These are phyloP conservation scores for Quercus tomentella DNA, from an alignment of 331 rosid genomes.

Conservation along the genomic window DNA sequence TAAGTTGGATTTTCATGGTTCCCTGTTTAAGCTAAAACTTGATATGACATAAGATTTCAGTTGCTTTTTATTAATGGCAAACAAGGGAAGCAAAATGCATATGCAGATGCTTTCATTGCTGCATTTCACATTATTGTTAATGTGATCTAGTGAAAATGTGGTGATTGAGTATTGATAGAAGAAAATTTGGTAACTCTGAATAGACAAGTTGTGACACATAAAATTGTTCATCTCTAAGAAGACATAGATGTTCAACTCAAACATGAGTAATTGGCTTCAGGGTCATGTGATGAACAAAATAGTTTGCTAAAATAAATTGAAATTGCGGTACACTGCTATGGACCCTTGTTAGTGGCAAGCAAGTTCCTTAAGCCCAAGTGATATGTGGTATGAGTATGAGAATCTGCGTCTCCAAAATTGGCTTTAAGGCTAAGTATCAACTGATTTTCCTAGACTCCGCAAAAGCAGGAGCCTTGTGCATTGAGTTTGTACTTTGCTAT, in stretches of 20 bases:
- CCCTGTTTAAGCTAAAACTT: not conserved
- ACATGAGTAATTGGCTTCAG: not conserved
- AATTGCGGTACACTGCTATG: not conserved
- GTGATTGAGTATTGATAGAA: too few species aligned
- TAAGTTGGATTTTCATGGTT: not conserved
- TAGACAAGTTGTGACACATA: not conserved
- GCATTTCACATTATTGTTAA: not conserved
- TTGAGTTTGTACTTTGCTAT: too few species aligned
- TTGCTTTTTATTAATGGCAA: not conserved
- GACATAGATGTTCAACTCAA: not conserved
- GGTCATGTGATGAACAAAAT: not conserved
- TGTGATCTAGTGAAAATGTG: not conserved
- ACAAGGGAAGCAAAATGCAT: not conserved
- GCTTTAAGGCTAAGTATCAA: too few species aligned
- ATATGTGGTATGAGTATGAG: not conserved
- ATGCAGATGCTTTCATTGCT: not conserved
- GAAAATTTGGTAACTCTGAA: not conserved
- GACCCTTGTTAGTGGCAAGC: too few species aligned
- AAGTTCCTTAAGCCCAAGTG: too few species aligned
- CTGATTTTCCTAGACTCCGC: too few species aligned
- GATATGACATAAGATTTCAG: not conserved
- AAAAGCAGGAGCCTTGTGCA: too few species aligned
- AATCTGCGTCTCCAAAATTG: too few species aligned
- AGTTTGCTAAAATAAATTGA: not conserved
- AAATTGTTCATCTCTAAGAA: not conserved